phyloP scores from a whole-genome alignment of 225 moss, liverwort and hornwort species.

The Lunularia cruciata region DNA sequence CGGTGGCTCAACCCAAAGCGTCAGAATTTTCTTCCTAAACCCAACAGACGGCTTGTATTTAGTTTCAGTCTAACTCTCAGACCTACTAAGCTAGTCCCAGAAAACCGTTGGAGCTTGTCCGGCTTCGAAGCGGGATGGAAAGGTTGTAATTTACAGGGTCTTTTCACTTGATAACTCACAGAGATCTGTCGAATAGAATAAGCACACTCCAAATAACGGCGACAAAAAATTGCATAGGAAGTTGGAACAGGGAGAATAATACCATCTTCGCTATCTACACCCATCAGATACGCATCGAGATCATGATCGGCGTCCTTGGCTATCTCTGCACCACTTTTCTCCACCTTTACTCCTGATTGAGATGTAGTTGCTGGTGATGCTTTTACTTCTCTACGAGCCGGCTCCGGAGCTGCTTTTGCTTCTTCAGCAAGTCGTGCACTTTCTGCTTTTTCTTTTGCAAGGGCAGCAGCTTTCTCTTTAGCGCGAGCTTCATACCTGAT shows the following conservation, averaged over 20 bases:
- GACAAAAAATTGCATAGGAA: no score
- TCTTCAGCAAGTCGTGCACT: constrained; percentile 40
- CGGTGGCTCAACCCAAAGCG: no score
- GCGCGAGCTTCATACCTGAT: constrained; percentile 61
- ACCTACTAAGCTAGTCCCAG: no score
- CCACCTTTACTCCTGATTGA: constrained; percentile 9
- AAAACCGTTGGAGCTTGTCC: no score
- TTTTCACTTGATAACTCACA: no score
- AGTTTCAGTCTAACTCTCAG: no score
- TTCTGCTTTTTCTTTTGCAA: constrained; percentile 45
- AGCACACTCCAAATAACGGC: no score
- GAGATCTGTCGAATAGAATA: no score
- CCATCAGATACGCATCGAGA: constrained; percentile 82
- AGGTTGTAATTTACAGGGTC: no score
- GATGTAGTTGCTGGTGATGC: constrained; percentile 18
- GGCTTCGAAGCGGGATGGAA: no score
- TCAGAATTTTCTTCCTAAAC: no score
- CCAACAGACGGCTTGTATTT: no score
- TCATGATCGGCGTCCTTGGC: constrained; percentile 67
- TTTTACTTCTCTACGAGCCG: constrained; percentile 20
- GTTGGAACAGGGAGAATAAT: neutral
- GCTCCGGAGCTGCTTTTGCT: constrained; percentile 17
- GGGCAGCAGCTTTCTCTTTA: constrained; percentile 57
- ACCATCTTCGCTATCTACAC: constrained; percentile 90
- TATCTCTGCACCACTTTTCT: constrained; percentile 25